Conservation (phyloP, 2,329 filamentous ascomycete species). For the Lecanicillium sp. region DNA sequence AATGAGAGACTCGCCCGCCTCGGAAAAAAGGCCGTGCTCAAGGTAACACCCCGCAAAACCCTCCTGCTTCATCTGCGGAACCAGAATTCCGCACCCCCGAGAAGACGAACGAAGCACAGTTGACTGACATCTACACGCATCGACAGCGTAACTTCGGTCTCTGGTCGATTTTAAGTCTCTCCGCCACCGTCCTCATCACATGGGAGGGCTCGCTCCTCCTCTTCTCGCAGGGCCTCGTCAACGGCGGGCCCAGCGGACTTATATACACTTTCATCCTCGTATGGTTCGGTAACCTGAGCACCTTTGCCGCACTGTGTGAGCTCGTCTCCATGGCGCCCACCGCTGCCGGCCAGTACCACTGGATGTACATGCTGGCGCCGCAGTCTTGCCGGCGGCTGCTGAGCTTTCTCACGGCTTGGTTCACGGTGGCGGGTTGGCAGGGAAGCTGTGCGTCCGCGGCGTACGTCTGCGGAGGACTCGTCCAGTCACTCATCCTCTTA, state of each 20-base stretch:
- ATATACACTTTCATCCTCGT: constrained; percentile 47
- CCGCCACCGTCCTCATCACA: constrained; percentile 23
- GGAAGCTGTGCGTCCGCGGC: neutral
- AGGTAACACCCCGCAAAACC: constrained; percentile 14
- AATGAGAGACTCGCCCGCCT: constrained; percentile 15
- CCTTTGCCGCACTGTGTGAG: neutral
- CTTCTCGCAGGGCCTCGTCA: constrained; percentile 21
- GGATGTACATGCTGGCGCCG: neutral
- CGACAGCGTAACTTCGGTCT: constrained; percentile 23
- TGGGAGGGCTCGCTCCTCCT: constrained; percentile 24
- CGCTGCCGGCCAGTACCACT: neutral
- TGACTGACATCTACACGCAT: too few relatives aligned
- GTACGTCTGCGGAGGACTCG: constrained; percentile 1
- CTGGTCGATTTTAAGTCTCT: constrained; percentile 23
- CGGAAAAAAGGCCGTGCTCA: constrained; percentile 21
- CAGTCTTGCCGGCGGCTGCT: neutral
- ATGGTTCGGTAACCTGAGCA: constrained; percentile 35
- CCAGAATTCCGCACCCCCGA: too few relatives aligned
- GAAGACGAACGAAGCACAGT: too few relatives aligned
- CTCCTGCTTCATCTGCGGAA: too few relatives aligned
- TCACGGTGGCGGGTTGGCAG: neutral
- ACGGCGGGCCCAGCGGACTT: constrained; percentile 30
- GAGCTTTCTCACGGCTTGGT: neutral
- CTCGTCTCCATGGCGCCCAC: neutral
- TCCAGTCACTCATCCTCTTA: constrained; percentile 3